Evolutionary conservation across 441 rosid species (phyloP), one percentile per base, ranked within the genome.

Genomic region (Jatropha podagrica): DNA sequence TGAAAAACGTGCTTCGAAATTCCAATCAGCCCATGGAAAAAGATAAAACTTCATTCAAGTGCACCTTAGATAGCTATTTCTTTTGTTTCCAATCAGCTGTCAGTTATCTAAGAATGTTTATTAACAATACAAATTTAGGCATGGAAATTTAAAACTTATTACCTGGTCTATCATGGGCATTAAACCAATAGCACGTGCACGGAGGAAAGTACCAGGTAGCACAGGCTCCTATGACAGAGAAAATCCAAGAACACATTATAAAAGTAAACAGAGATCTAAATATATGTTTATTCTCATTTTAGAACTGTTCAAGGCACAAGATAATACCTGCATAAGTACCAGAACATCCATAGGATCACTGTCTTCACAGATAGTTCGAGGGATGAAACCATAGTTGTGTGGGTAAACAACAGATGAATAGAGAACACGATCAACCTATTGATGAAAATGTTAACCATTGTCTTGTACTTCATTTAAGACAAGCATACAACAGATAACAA

Each of bases 81-180:
- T 52, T 32, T 65, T 40, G 26, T 11, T 18, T 17, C 6, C 17
- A 38, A 20, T 68, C 38, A 32, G 60, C 27, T 73, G 62, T 37
- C 65, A 26, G 38, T 62, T 38, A 71, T 59, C 44, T 9, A 13
- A 5, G n/a, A 44, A 44, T 7, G 10, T 44, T 44, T 67, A 37
- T n/a, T 3, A 63, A 60, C 65, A 73, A 56, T 40, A 51, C 10
- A 62, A 66, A 41, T 60, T 23, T 60, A 52, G n/a, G 20, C 52
- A 17, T 49, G 62, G 18, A 55, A 70, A 61, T 10, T 3, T 10
- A 41, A 64, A 42, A 5, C 37, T 23, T 48, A 38, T 83, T 77
- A 91, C 98, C 98, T 93, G 90, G 80, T 96, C 99, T 77, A 96
- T 84, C 98, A 96, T 91, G 54, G 98, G 99, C 99, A 96, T 96